These are phyloP conservation scores for Fraxinus nigra DNA, from an alignment of 305 asterid genomes.

Conservation along the genomic window DNA sequence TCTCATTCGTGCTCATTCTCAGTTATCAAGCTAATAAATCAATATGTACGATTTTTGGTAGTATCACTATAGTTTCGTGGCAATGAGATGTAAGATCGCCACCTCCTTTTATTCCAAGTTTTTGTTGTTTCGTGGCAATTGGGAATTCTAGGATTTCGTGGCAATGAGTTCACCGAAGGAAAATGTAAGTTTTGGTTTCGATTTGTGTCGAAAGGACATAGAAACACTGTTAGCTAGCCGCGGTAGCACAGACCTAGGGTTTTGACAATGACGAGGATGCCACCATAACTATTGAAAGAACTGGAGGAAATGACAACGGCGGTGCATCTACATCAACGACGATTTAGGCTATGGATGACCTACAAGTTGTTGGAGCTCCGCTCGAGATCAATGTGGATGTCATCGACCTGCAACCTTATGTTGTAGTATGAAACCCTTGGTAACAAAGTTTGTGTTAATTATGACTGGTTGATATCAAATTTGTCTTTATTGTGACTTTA, in stretches of 20 bases:
- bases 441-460: no score
- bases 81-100: not conserved
- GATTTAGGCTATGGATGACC: conserved; percentile 23
- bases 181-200: not conserved
- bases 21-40: no score
- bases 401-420: conserved; percentile 22
- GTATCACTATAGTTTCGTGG: no score
- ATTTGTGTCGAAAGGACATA: conserved; percentile 40
- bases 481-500: no score
- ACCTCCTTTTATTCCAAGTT: not conserved
- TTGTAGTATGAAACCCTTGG: no score
- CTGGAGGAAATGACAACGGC: conserved; percentile 25
- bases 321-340: conserved; percentile 16
- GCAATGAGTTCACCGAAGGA: not conserved
- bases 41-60: no score
- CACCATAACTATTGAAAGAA: conserved; percentile 13
- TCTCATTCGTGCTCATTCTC: not conserved
- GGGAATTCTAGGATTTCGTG: conserved; percentile 9
- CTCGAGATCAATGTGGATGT: conserved; percentile 22
- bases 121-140: not conserved
- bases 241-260: conserved; percentile 35
- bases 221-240: conserved; percentile 55
- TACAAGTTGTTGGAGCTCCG: conserved; percentile 30
- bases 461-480: no score
- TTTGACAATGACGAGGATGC: conserved; percentile 43